These are phyloP conservation scores for Aspergillus heteromorphus DNA, from an alignment of 495 filamentous ascomycete species.

Conservation along the genomic window DNA sequence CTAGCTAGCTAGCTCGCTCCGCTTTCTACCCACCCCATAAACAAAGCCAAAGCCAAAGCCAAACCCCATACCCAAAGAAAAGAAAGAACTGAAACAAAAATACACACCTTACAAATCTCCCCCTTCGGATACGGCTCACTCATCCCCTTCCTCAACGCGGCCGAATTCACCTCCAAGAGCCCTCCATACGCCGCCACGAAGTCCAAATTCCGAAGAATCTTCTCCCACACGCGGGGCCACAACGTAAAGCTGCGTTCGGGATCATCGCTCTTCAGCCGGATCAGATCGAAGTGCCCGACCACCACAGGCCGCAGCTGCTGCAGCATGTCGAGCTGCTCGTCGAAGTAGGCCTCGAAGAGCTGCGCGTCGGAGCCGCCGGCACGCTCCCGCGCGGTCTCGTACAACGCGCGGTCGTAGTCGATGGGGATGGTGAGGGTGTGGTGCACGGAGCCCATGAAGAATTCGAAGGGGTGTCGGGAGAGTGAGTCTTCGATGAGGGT, in stretches of 20 bases:
- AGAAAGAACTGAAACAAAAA: no score
- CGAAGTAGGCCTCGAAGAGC: slow-evolving; percentile 78
- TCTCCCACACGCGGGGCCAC: slow-evolving; percentile 63
- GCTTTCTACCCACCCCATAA: no score
- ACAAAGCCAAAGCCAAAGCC: no score
- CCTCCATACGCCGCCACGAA: slow-evolving; percentile 68
- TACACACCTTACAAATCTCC: slow-evolving; percentile 71
- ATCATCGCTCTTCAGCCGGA: slow-evolving; percentile 69
- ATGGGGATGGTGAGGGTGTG: slow-evolving; percentile 83
- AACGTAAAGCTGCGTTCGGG: slow-evolving; percentile 51
- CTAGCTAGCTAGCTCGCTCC: no score
- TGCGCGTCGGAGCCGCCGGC: slow-evolving; percentile 62
- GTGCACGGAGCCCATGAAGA: slow-evolving; percentile 88
- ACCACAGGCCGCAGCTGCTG: slow-evolving; percentile 64
- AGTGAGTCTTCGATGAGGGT: slow-evolving; percentile 54
- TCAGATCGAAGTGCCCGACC: slow-evolving; percentile 91
- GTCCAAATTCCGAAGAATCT: slow-evolving; percentile 66
- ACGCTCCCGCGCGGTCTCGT: slow-evolving; percentile 52
- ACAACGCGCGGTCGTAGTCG: slow-evolving; percentile 70
- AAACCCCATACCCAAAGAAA: no score
- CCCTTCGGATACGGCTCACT: slow-evolving; percentile 80
- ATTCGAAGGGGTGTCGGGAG: slow-evolving; percentile 61
- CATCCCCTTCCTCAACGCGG: slow-evolving; percentile 83
- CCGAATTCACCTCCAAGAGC: slow-evolving; percentile 82
- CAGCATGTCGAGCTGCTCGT: slow-evolving; percentile 80